These are phyloP conservation scores for Sporothrix sp. DNA, from an alignment of 2,329 filamentous ascomycete species.

Conservation along the genomic window DNA sequence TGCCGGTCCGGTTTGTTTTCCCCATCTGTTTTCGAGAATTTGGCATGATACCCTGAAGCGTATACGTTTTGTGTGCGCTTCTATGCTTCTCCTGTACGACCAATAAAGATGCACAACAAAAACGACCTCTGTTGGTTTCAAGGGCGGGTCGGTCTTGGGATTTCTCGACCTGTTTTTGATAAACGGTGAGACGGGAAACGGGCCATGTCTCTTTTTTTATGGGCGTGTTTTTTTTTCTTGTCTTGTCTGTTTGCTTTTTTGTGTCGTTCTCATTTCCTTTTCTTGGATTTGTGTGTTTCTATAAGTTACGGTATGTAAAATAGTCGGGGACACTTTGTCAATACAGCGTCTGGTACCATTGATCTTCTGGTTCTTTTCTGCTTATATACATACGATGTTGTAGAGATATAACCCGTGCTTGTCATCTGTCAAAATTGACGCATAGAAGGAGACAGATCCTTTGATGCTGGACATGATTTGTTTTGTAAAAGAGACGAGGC, in stretches of 20 bases:
- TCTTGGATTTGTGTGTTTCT: not conserved
- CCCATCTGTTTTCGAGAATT: conserved; percentile 1
- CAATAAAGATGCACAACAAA: conserved; percentile 1
- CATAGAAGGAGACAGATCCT: too few species aligned
- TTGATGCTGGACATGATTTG: too few species aligned
- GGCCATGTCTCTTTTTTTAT: not conserved
- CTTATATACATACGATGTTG: too few species aligned
- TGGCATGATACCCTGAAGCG: conserved; percentile 20
- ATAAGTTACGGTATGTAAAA: not conserved
- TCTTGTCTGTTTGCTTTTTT: not conserved
- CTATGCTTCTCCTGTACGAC: conserved; percentile 7
- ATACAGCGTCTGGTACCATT: too few species aligned
- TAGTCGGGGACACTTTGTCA: not conserved
- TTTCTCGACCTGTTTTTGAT: not conserved
- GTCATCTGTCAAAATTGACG: too few species aligned
- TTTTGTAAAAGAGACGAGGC: not conserved
- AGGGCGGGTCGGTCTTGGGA: not conserved
- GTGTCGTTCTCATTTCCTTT: not conserved
- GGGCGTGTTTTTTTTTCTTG: not conserved
- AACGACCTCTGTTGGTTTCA: not conserved
- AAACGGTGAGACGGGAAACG: not conserved
- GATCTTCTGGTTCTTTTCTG: too few species aligned
- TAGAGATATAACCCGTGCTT: too few species aligned
- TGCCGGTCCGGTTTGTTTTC: not conserved
- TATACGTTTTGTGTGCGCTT: conserved; percentile 7